Evolutionary conservation across 169 alveolate species (phyloP), one percentile per base, ranked within the genome.

Genomic region (Cyclospora cayetanensis): DNA sequence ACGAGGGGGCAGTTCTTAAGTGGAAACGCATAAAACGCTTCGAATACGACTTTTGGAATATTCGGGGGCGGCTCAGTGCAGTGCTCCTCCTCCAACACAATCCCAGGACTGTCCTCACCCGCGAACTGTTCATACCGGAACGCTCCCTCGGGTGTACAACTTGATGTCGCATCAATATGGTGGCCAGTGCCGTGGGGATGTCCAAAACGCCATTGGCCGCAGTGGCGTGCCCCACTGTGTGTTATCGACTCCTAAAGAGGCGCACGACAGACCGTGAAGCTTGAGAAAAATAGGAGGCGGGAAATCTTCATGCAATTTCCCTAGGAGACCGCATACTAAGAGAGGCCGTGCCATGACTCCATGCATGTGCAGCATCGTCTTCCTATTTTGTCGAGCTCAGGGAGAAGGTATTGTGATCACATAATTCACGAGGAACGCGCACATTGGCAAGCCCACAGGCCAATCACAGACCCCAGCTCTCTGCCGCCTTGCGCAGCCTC

Each of bases 201-300:
- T 34, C 94, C 94, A 37, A 34, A 63, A 11, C 68, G 70, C 94
- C 94, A 91, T 31, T 82, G 76, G 25, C 94, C 94, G 7, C 43
- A 25, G 82, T 91, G 87, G 15, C 89, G 31, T 68, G 53, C 92
- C 55, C 94, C 94, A 34, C 74, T 50, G 31, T 89, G 65, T 3
- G 89, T 55, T 27, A 91, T 84, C 76, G 87, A 31, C 66, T 91
- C 94, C 94, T 91, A 39, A 29, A 53, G 41, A 79, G 53, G 25
- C 41, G 39, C 31, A 29, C 12, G 12, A 20, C 1, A 43, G 41
- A 0, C 29, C 25, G 27, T 1, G 27, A 52, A 18, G 37, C 12
- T 22, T 20, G 0, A 29, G 9, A 50, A 2, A 29, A 3, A 37
- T 27, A 27, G 5, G 35, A 27, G 68, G 7, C 46, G 29, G 7